Evolutionary conservation across 1,284 basidiomycete genomes (phyloP), one percentile per base, ranked within the genome.

Genomic region (Neonothopanus nambi): DNA sequence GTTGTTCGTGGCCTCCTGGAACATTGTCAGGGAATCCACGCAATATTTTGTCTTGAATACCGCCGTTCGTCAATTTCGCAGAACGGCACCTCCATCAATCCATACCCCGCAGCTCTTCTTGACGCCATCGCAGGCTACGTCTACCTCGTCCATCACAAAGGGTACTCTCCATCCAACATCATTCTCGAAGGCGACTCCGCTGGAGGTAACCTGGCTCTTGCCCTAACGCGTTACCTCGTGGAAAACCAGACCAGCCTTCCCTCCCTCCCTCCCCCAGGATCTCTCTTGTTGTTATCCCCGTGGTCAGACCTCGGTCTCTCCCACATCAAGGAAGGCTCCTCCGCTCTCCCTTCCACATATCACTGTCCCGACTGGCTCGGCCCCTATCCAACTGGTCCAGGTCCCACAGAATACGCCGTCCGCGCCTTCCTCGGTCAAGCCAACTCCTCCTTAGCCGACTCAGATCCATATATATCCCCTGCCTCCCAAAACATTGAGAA

Each of bases 131-230:
- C 78, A 0, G 76, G 77, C 0, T 86, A 84, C 56, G 57, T 68
- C 24, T 78, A 82, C 60, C 72, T 84, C 7, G 71, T 82, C 30
- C 59, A 72, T 17, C 60, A 56, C 0, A 58, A 78, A 23, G 71
- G 73, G 0, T 75, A 81, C 54, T 55, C 62, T 1, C 73, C 79
- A 9, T 60, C 68, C 7, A 73, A 85, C 59, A 77, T 88, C 54
- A 66, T 85, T 44, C 43, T 88, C 2, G 66, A 61, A 1, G 87
- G 85, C 1, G 84, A 87, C 60, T 82, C 78, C 5, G 84, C 87
- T 0, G 87, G 87, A 1, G 85, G 76, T 0, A 79, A 84, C 57
- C 69, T 86, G 5, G 79, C 77, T 0, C 60, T 82, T 7, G 78
- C 79, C 2, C 60, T 80, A 24, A 59, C 66, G 3, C 68, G 73